These are phyloP conservation scores for Suhomyces chickasaworum DNA, from an alignment of 1,139 yeast genomes.

Conservation along the genomic window DNA sequence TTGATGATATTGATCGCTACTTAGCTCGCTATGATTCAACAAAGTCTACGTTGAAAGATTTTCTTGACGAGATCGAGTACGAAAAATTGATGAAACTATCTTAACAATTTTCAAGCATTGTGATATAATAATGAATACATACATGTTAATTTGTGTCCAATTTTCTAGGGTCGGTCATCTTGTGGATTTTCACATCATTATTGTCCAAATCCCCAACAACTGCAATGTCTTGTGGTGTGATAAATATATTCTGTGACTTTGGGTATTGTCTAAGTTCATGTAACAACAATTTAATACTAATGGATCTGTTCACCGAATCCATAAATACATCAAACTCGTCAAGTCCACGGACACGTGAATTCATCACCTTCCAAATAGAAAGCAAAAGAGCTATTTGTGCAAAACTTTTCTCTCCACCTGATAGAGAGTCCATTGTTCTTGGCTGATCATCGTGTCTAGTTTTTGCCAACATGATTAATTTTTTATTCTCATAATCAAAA, in stretches of 20 bases:
- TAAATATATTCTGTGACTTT: slow-evolving; percentile 83
- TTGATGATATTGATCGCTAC: slow-evolving; percentile 6
- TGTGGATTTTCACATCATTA: slow-evolving; percentile 67
- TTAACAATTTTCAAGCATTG: neutral
- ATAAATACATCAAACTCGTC: slow-evolving; percentile 98
- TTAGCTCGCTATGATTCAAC: neutral
- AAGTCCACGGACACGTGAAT: slow-evolving; percentile 79
- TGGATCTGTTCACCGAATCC: slow-evolving; percentile 89
- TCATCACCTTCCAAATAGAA: slow-evolving; percentile 94
- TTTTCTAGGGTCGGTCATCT: slow-evolving; percentile 59
- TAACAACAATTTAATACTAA: slow-evolving; percentile 75
- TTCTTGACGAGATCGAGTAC: slow-evolving; percentile 4
- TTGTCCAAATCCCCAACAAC: slow-evolving; percentile 67
- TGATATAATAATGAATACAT: neutral
- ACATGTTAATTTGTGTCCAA: slow-evolving; percentile 6
- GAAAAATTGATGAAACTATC: neutral
- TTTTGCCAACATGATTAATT: slow-evolving; percentile 57
- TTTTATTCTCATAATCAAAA: slow-evolving; percentile 58
- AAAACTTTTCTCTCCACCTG: slow-evolving; percentile 97
- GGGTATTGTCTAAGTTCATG: slow-evolving; percentile 61
- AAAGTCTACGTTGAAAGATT: neutral
- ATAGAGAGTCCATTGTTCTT: slow-evolving; percentile 78
- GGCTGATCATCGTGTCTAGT: slow-evolving; percentile 60
- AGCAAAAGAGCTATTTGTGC: slow-evolving; percentile 85
- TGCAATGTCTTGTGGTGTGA: slow-evolving; percentile 93